A percentile compares a stretch with the other conserved stretches of the same genome.
Evolutionary conservation across 2,329 filamentous ascomycete genomes (phyloP).

Genomic region (Aspergillus awamori): DNA sequence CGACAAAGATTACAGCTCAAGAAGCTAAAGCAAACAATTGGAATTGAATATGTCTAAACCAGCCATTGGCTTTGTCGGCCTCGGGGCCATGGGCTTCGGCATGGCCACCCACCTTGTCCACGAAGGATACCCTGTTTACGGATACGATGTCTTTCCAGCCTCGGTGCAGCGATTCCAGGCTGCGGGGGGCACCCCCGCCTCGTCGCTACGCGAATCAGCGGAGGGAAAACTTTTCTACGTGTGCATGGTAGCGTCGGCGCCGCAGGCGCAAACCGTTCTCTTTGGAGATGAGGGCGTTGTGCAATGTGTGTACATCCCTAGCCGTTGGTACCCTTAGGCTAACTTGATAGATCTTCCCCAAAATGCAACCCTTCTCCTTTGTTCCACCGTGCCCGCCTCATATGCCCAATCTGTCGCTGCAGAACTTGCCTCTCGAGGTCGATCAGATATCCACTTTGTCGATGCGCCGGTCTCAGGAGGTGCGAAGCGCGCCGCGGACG

Average conservation of each 20-base stretch:
- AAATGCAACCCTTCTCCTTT: slow-evolving; percentile 65
- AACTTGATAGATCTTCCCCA: slow-evolving; percentile 49
- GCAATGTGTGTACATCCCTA: slow-evolving; percentile 24
- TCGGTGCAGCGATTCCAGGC: slow-evolving; percentile 67
- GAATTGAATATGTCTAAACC: slow-evolving; percentile 48
- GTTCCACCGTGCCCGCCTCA: slow-evolving; percentile 70
- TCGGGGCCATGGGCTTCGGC: slow-evolving; percentile 80
- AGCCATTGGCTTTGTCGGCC: slow-evolving; percentile 68
- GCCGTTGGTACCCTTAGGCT: not conserved
- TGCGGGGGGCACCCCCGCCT: slow-evolving; percentile 63
- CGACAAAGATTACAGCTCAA: not conserved
- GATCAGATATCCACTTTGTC: slow-evolving; percentile 67
- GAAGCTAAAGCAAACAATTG: no score
- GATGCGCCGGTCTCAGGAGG: slow-evolving; percentile 76
- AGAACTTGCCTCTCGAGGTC: slow-evolving; percentile 56
- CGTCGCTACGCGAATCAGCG: slow-evolving; percentile 65
- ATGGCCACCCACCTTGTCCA: slow-evolving; percentile 76
- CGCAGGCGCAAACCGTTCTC: slow-evolving; percentile 68
- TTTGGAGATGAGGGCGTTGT: slow-evolving; percentile 61
- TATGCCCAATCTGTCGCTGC: slow-evolving; percentile 65
- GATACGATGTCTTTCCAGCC: slow-evolving; percentile 71
- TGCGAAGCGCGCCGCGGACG: slow-evolving; percentile 67
- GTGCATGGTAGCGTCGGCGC: slow-evolving; percentile 75
- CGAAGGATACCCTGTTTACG: slow-evolving; percentile 67
- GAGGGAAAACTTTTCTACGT: slow-evolving; percentile 63